Base-by-base conservation (phyloP, 768 basidiomycete genomes). In the Mycena belliarum region DNA sequence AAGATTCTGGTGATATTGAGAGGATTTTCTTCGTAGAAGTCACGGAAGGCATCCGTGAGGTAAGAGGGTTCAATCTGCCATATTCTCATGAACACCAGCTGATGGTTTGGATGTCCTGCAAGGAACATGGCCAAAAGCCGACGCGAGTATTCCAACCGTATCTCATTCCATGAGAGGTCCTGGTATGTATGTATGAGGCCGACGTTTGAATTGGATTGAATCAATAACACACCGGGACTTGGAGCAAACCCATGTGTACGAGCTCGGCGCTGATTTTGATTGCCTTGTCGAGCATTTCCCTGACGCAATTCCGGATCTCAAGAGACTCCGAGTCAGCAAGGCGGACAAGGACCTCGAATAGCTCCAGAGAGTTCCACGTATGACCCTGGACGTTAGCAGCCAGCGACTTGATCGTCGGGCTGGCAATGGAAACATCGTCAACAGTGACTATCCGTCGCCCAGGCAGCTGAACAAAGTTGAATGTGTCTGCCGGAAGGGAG, bases 1-100 rank as follows among this genome's bases (percentile, higher is more conserved):
- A 98, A 76, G 45, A 99, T 95, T 37, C 95, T 82, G 16, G 93
- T 94, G 52, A 98, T 93, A 69, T 98, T 97, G 52, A 95, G 81
- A 38, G 93, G 91, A 60, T 87, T 93, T 66, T 95, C 93, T 46
- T 88, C 83, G 72, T 98, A 97, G 69, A 94, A 95, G 61, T 94
- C 92, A 28, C 89, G 85, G 73, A 98, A 90, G 8, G 93, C 93
- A 54, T 87, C 82, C 6, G 93, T 88, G 49, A 98, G 82, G 70
- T 95, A 92, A 0, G 86, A 77, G 0, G 91, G 91, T 66, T 94
- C 85, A 41, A 92, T 88, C 67, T 95, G 92, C 90, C 93, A 95
- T 53, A 99, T 86, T 46, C 94, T 84, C 86, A 96, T 94, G 76
- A 98, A 98, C 55, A 98, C 95, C 11, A 99, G 83, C 64, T 97